A percentile compares a stretch with the other conserved stretches of the same genome.
These are phyloP conservation scores for Pilaira anomala DNA, from an alignment of 192 early-diverging fungal species.

Conservation along the genomic window DNA sequence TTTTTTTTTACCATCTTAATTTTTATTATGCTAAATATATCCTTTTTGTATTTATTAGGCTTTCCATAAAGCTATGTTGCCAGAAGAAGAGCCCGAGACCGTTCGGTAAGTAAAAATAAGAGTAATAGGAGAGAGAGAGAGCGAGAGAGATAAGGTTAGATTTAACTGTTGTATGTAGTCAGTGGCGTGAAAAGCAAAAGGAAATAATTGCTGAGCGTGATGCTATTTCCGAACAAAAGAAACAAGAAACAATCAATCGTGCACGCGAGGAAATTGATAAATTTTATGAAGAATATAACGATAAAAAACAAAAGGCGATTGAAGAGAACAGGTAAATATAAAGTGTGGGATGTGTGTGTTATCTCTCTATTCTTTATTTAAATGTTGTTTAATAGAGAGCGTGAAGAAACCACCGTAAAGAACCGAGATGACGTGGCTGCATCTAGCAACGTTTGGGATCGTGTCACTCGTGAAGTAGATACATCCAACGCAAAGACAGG, in stretches of 20 bases:
- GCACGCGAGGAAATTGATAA: slow-evolving; percentile 68
- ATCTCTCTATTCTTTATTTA: neutral
- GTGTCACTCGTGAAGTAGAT: slow-evolving; percentile 64
- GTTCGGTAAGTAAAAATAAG: slow-evolving; percentile 30
- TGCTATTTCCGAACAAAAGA: slow-evolving; percentile 44
- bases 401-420: slow-evolving; percentile 24
- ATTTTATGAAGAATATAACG: slow-evolving; percentile 82
- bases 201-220: slow-evolving; percentile 60
- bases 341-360: neutral
- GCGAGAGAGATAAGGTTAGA: too few species aligned
- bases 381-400: slow-evolving; percentile 6
- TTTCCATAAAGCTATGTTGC: slow-evolving; percentile 29
- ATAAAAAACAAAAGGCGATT: slow-evolving; percentile 63
- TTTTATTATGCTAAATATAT: neutral
- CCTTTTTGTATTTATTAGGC: slow-evolving; percentile 9
- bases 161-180: slow-evolving; percentile 39
- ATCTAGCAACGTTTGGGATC: slow-evolving; percentile 71
- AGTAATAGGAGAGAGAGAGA: too few species aligned
- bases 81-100: slow-evolving; percentile 39
- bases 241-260: slow-evolving; percentile 55
- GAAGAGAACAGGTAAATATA: slow-evolving; percentile 57
- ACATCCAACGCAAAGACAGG: slow-evolving; percentile 45
- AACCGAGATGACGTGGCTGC: slow-evolving; percentile 37
- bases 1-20: too few species aligned
- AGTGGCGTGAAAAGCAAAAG: slow-evolving; percentile 65